Percentiles rank a stretch among this genome's conserved stretches.
phyloP scores from a whole-genome alignment of 192 early-diverging fungal species.

The Dispira simplex region DNA sequence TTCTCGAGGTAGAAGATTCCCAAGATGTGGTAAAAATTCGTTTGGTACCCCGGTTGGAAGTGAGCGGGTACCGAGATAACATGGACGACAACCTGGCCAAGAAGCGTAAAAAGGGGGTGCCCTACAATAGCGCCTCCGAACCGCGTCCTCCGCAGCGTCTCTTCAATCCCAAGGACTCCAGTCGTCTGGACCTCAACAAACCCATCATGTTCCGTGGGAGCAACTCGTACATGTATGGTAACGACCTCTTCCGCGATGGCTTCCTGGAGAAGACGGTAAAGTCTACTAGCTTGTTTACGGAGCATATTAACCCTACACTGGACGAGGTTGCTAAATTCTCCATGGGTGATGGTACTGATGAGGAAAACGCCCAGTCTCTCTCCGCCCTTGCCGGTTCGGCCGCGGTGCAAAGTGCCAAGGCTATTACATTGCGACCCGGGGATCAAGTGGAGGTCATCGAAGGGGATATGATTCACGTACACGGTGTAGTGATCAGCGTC shows the following conservation, averaged over 20 bases:
- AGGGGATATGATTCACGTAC: constrained; percentile 67
- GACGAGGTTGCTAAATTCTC: constrained; percentile 81
- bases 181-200: constrained; percentile 27
- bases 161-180: constrained; percentile 48
- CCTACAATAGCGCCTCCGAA: constrained; percentile 11
- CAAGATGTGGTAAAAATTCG: constrained; percentile 48
- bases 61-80: constrained; percentile 17
- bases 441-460: constrained; percentile 75
- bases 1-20: constrained; percentile 43
- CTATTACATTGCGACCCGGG: constrained; percentile 49
- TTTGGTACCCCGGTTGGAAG: constrained; percentile 60
- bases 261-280: constrained; percentile 77
- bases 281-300: constrained; percentile 38
- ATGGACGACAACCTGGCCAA: constrained; percentile 25
- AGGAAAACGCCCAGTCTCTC: constrained; percentile 32
- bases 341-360: constrained; percentile 50
- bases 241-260: constrained; percentile 50
- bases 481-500: constrained; percentile 60
- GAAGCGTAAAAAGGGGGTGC: constrained; percentile 40
- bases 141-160: constrained; percentile 56
- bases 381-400: constrained; percentile 37
- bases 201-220: constrained; percentile 36
- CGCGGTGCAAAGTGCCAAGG: constrained; percentile 30
- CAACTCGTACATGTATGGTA: constrained; percentile 37
- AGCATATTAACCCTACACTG: constrained; percentile 70